A percentile compares a stretch with the other conserved stretches of the same genome.
Conservation (phyloP, 371 early-diverging fungal species). For the Rhizopus microsporus region DNA sequence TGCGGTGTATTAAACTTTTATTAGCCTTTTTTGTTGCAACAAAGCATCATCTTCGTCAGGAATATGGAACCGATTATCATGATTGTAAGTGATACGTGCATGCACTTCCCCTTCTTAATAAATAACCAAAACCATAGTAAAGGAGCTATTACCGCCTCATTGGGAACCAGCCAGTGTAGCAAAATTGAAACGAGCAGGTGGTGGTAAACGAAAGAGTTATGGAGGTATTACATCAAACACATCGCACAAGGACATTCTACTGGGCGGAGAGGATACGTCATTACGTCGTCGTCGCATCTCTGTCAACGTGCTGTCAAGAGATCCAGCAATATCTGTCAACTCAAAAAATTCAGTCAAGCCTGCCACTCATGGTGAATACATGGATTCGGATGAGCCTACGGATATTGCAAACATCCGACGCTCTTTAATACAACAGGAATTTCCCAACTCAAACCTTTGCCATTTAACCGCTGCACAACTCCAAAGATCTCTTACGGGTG, state of each 20-base stretch:
- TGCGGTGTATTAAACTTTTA: slow-evolving; percentile 71
- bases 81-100: slow-evolving; percentile 36
- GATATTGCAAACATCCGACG: slow-evolving; percentile 38
- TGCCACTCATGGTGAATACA: slow-evolving; percentile 13
- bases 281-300: background rate
- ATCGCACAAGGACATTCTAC: background rate
- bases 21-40: slow-evolving; percentile 69
- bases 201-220: background rate
- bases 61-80: slow-evolving; percentile 57
- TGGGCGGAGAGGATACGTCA: background rate
- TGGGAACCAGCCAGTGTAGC: slow-evolving; percentile 28
- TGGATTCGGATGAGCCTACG: slow-evolving; percentile 37
- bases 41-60: slow-evolving; percentile 74
- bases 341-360: slow-evolving; percentile 32
- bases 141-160: slow-evolving; percentile 47
- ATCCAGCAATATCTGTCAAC: slow-evolving; percentile 12
- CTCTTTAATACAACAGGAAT: slow-evolving; percentile 28
- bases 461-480: slow-evolving; percentile 21
- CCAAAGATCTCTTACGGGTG: slow-evolving; percentile 3
- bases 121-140: slow-evolving; percentile 24
- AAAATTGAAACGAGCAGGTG: background rate
- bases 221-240: background rate
- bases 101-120: background rate
- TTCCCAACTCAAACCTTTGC: slow-evolving; percentile 30
- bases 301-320: background rate